phyloP scores from a whole-genome alignment of 805 yeast species.

The Pichia heedii region DNA sequence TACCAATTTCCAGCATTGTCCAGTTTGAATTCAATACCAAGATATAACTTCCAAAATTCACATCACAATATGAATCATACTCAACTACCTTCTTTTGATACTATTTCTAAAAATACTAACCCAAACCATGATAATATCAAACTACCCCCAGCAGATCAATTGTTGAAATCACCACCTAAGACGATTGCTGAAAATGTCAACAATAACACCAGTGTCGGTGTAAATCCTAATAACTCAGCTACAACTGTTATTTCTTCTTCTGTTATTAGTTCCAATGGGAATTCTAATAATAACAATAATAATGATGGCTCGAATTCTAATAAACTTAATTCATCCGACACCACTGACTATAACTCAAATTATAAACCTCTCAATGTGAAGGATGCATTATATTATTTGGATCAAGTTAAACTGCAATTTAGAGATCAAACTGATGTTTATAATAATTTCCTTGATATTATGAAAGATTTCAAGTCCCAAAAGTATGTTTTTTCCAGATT shows the following conservation, averaged over 20 bases:
- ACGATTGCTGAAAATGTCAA: neutral
- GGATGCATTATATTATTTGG: slow-evolving; percentile 91
- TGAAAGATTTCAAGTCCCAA: slow-evolving; percentile 98
- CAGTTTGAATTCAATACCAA: slow-evolving; percentile 39
- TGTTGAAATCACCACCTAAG: slow-evolving; percentile 2
- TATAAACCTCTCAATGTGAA: slow-evolving; percentile 87
- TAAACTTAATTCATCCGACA: neutral
- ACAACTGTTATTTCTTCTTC: slow-evolving; percentile 3
- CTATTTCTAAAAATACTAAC: slow-evolving; percentile 12
- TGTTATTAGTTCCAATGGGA: neutral
- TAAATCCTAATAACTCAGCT: slow-evolving; percentile 13
- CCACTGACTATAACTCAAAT: slow-evolving; percentile 23
- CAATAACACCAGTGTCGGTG: neutral
- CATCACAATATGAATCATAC: slow-evolving; percentile 1
- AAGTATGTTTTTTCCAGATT: slow-evolving; percentile 34
- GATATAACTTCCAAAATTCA: slow-evolving; percentile 21
- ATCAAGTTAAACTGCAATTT: slow-evolving; percentile 91
- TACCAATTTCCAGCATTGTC: slow-evolving; percentile 46
- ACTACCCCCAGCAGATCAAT: slow-evolving; percentile 5
- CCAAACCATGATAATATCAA: slow-evolving; percentile 2
- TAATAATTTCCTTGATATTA: slow-evolving; percentile 90
- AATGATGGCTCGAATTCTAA: slow-evolving; percentile 6
- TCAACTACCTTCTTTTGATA: slow-evolving; percentile 12
- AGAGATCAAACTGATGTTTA: slow-evolving; percentile 90
- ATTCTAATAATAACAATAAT: too few species aligned